Conservation (phyloP, 108 stramenopile species). For the Cylindrotheca fusiformis region DNA sequence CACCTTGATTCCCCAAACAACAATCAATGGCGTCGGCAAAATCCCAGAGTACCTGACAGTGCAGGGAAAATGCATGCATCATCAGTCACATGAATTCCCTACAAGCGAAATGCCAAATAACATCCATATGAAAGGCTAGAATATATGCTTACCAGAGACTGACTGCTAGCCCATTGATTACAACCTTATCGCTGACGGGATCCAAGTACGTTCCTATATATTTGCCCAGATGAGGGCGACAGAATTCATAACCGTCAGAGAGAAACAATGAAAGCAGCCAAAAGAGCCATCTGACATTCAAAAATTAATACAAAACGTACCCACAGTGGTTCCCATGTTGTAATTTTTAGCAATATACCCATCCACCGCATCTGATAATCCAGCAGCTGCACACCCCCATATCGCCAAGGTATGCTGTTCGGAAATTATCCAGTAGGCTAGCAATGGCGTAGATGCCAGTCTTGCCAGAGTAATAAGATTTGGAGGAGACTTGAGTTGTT, state of each 20-base stretch:
- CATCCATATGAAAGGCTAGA: no score
- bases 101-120: no score
- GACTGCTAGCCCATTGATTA: conserved; percentile 49
- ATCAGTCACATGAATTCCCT: no score
- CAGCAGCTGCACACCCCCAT: conserved; percentile 46
- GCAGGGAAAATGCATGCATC: no score
- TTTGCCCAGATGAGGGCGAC: no score
- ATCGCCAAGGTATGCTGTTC: conserved; percentile 46
- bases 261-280: no score
- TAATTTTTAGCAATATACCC: conserved; percentile 78
- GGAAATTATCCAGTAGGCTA: conserved; percentile 65
- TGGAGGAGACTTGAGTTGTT: conserved; percentile 63
- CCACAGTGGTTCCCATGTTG: conserved; percentile 62
- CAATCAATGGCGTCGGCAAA: conserved; percentile 61
- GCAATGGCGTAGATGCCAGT: conserved; percentile 64
- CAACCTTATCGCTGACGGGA: conserved; percentile 82
- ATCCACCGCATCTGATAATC: conserved; percentile 74
- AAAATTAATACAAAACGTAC: conserved; percentile 14
- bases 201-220: conserved; percentile 62
- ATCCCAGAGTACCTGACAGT: conserved; percentile 52
- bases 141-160: no score
- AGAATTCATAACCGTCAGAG: no score
- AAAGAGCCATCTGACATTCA: no score
- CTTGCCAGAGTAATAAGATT: conserved; percentile 76
- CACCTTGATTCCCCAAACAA: conserved; percentile 63